Conservation (phyloP, 768 basidiomycete genomes). For the Obba rivulosa region DNA sequence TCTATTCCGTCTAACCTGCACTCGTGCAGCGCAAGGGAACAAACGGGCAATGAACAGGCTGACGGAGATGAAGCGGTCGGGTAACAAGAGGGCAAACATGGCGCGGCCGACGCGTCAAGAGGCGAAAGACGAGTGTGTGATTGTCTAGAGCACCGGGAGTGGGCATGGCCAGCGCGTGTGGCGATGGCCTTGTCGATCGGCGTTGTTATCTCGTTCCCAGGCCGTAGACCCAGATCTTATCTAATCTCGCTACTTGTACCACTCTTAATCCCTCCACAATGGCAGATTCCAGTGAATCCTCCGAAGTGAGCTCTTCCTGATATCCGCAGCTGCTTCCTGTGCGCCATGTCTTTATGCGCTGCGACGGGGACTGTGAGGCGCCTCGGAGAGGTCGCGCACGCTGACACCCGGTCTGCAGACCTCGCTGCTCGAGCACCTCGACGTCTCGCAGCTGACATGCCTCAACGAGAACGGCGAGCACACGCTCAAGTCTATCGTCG, state of each 20-base stretch:
- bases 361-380: conserved; percentile 1
- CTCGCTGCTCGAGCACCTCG: conserved; percentile 54
- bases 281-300: conserved; percentile 6
- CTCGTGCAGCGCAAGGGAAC: conserved; percentile 82
- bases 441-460: conserved; percentile 56
- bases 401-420: conserved; percentile 25
- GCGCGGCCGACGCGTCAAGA: conserved; percentile 89
- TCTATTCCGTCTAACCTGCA: not conserved
- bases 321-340: too few species aligned
- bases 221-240: conserved; percentile 12
- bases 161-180: not conserved
- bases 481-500: conserved; percentile 47
- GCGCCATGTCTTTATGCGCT: not conserved
- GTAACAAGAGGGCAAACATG: conserved; percentile 70
- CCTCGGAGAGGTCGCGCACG: not conserved
- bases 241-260: conserved; percentile 19
- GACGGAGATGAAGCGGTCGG: conserved; percentile 91
- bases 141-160: conserved; percentile 38
- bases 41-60: conserved; percentile 94
- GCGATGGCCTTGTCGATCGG: not conserved
- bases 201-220: not conserved
- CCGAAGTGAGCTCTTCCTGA: conserved; percentile 8
- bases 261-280: conserved; percentile 11
- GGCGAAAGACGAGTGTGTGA: conserved; percentile 90
- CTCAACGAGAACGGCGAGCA: conserved; percentile 59